Conservation (phyloP, 306 rosid species). For the Oemleria cerasiformis region DNA sequence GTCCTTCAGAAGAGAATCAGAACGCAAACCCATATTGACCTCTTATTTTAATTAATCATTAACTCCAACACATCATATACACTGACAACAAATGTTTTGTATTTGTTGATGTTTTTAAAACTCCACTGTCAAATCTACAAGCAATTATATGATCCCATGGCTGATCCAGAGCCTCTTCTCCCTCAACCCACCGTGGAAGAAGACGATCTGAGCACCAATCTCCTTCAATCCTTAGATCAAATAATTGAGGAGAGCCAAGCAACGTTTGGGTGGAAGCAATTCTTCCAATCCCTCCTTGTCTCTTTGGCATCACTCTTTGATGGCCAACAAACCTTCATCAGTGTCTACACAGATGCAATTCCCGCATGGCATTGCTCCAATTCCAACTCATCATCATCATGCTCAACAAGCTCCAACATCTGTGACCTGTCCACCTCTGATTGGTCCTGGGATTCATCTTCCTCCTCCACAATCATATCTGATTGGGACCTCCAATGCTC, state of each 20-base stretch:
- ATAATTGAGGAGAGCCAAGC: conserved; percentile 10
- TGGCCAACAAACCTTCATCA: conserved; percentile 45
- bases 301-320: conserved; percentile 35
- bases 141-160: background rate
- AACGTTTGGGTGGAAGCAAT: conserved; percentile 18
- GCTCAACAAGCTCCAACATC: conserved; percentile 28
- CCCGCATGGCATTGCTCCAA: conserved; percentile 49
- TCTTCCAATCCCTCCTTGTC: conserved; percentile 31
- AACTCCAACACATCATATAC: background rate
- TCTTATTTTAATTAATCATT: background rate
- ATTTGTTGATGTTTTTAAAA: no score
- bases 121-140: background rate
- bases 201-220: conserved; percentile 4
- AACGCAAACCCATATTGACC: no score
- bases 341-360: conserved; percentile 34
- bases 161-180: conserved; percentile 1
- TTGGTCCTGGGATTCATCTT: conserved; percentile 37
- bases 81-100: background rate
- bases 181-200: conserved; percentile 7
- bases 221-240: background rate
- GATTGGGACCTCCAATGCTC: conserved; percentile 42
- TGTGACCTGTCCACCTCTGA: conserved; percentile 34
- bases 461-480: conserved; percentile 36
- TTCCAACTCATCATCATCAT: background rate
- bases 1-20: no score